Conservation (phyloP, 306 rosid species). For the Ochetophila trinervis region DNA sequence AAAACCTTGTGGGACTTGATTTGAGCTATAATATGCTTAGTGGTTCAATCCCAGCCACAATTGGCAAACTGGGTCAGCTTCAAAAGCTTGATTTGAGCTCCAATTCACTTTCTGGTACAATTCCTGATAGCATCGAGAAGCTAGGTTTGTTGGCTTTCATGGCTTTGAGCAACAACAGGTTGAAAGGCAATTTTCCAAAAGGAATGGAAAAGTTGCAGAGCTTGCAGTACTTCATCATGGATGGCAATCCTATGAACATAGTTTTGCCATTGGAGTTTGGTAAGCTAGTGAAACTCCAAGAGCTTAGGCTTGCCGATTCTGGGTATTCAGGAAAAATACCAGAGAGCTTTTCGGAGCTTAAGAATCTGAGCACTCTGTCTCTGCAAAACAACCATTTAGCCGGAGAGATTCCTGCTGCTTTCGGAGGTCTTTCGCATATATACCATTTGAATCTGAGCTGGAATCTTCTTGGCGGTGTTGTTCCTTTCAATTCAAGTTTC, state of each 20-base stretch:
- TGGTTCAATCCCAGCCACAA: conserved; percentile 40
- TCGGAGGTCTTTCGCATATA: conserved; percentile 37
- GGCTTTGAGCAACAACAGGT: conserved; percentile 44
- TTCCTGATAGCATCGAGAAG: conserved; percentile 33
- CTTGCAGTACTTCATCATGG: conserved; percentile 52
- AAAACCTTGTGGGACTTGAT: conserved; percentile 44
- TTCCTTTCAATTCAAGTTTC: conserved; percentile 54
- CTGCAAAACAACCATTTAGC: conserved; percentile 41
- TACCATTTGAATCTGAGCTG: conserved; percentile 56
- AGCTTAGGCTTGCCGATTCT: conserved; percentile 45
- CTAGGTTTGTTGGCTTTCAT: conserved; percentile 35
- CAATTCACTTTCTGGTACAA: conserved; percentile 34
- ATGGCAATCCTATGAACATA: conserved; percentile 42
- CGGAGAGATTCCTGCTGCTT: conserved; percentile 37
- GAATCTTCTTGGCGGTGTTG: conserved; percentile 36
- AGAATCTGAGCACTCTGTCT: conserved; percentile 46
- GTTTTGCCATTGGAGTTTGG: conserved; percentile 40
- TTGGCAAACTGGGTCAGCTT: conserved; percentile 40
- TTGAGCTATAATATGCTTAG: conserved; percentile 46
- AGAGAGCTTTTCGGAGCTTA: conserved; percentile 35
- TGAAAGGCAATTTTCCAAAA: conserved; percentile 33
- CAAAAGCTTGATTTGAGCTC: conserved; percentile 56
- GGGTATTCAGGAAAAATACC: conserved; percentile 48
- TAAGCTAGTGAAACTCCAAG: conserved; percentile 40
- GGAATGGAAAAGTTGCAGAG: conserved; percentile 39